Conservation (phyloP, 495 filamentous ascomycete species). For the Terfezia claveryi region DNA sequence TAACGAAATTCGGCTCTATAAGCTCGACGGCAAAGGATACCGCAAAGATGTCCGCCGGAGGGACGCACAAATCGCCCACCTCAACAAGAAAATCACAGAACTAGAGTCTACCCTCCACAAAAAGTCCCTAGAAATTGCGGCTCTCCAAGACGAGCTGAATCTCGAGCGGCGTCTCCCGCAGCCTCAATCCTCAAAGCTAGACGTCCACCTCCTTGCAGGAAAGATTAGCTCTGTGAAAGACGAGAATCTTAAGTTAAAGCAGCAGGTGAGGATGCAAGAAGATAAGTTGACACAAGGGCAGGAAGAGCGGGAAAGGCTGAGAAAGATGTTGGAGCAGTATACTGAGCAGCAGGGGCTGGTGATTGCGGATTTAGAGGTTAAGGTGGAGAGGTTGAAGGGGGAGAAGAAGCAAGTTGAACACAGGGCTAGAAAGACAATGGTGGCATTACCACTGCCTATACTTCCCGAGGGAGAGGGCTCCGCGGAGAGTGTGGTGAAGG, state of each 20-base stretch:
- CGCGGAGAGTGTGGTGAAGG: too few relatives aligned
- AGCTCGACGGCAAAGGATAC: neutral
- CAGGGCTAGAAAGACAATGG: neutral
- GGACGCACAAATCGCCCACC: neutral
- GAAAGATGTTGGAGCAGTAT: neutral
- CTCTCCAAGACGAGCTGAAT: neutral
- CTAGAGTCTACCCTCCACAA: neutral
- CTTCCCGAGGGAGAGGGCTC: too few relatives aligned
- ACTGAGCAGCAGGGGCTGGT: neutral
- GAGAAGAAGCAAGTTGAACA: neutral
- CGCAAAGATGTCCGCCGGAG: neutral
- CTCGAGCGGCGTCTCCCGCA: neutral
- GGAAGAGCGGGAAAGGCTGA: neutral
- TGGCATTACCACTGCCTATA: too few relatives aligned
- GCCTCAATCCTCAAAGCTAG: neutral
- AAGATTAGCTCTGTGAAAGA: neutral
- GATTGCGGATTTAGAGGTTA: neutral
- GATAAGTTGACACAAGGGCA: neutral
- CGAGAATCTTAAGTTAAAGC: neutral
- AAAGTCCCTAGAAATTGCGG: neutral
- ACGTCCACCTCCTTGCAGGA: neutral
- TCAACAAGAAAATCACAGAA: neutral
- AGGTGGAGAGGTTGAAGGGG: neutral
- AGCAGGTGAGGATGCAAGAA: neutral
- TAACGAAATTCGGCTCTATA: neutral